Base-by-base conservation (phyloP, 2,329 filamentous ascomycete genomes). In the Paecilomyces sp. region DNA sequence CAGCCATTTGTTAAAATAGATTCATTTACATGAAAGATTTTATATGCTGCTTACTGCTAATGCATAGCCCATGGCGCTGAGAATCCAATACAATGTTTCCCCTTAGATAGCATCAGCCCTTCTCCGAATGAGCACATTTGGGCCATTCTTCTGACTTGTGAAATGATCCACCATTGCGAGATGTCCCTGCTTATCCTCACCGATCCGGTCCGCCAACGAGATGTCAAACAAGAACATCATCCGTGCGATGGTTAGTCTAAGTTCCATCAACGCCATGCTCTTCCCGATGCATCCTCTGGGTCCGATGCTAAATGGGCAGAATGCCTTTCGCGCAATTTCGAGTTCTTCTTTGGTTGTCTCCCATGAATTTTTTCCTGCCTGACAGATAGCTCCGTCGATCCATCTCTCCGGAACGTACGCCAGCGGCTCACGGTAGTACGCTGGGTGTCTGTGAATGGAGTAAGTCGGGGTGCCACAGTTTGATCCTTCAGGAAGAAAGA, bases 391-490 rank as follows among this genome's bases (percentile, higher is more conserved):
- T 3, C 81, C 83, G 1, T 74, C 73, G 15, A 88, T 75, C 87
- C 87, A 90, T 25, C 87, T 82, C 76, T 89, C 86, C 0, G 87
- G 87, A 1, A 80, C 68, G 68, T 83, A 90, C 0, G 74, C 68
- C 65, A 82, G 86, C 0, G 87, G 82, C 28, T 80, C 75, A 1
- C 83, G 81, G 74, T 82, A 89, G 77, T 89, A 88, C 3, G 72
- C 71, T 1, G 81, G 73, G 71, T 89, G 86, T 69, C 89, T 87
- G 67, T 90, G 88, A 64, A 90, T 82, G 1, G 86, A 79, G 74
- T 89, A 90, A 68, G 87, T 84, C 12, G 87, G 83, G 2, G 83
- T 84, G 47, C 86, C 87, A 57, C 88, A 81, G 57, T 88, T 80
- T 15, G 80, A 84, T 54, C 87, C 86, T 3, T 76, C 81, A 1